A percentile compares a stretch with the other conserved stretches of the same genome.
Evolutionary conservation across 805 yeast genomes (phyloP).

Genomic region (Candida anglica): DNA sequence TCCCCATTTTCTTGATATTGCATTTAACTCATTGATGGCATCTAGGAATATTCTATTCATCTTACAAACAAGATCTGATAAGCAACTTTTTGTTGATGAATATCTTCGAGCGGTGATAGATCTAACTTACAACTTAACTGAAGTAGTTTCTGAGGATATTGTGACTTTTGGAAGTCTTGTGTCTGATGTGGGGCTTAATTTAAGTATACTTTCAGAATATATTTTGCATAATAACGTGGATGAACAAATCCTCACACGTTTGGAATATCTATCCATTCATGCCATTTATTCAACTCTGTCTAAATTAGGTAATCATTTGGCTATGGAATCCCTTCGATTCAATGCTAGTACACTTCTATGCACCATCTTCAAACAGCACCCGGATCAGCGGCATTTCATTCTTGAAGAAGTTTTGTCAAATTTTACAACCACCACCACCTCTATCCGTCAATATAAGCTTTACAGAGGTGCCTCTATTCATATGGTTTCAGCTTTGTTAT

Average conservation of each 20-base stretch:
- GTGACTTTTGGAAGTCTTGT: background rate
- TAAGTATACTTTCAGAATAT: slow-evolving; percentile 8
- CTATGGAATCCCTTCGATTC: slow-evolving; percentile 22
- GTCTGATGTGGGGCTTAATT: background rate
- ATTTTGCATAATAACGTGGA: slow-evolving; percentile 17
- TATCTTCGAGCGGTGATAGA: slow-evolving; percentile 38
- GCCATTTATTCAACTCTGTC: slow-evolving; percentile 38
- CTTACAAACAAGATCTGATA: slow-evolving; percentile 39
- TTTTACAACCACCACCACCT: slow-evolving; percentile 49
- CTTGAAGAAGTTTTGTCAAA: slow-evolving; percentile 55
- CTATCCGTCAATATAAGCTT: slow-evolving; percentile 36
- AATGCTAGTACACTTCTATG: slow-evolving; percentile 25
- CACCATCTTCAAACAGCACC: slow-evolving; percentile 35
- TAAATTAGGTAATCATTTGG: slow-evolving; percentile 3
- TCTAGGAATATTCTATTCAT: slow-evolving; percentile 35
- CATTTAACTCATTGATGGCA: slow-evolving; percentile 26
- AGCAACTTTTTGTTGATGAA: slow-evolving; percentile 42
- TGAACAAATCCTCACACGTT: slow-evolving; percentile 51
- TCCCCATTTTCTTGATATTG: no score
- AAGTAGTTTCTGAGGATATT: slow-evolving; percentile 12
- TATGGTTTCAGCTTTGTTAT: slow-evolving; percentile 41
- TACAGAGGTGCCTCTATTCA: slow-evolving; percentile 47
- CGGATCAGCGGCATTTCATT: slow-evolving; percentile 57
- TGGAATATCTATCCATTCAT: slow-evolving; percentile 50
- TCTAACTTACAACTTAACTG: slow-evolving; percentile 30